These are phyloP conservation scores for Volvariella volvacea DNA, from an alignment of 1,284 basidiomycete species.

Conservation along the genomic window DNA sequence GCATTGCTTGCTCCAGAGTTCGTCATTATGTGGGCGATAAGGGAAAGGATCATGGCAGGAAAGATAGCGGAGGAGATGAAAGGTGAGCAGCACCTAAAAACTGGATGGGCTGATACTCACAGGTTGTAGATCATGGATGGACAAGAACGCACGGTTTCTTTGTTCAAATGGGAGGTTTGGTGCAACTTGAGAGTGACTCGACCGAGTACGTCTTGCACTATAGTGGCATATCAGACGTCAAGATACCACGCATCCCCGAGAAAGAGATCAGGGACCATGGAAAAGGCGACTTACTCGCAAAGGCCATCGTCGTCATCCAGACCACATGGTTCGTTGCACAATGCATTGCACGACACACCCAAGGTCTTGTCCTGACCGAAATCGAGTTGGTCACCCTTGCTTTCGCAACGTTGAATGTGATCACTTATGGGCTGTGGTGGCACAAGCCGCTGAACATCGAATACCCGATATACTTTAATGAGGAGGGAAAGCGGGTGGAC, in stretches of 20 bases:
- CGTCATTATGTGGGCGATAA: constrained; percentile 18
- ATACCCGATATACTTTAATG: constrained; percentile 3
- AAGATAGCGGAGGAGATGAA: constrained; percentile 1
- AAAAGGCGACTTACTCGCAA: constrained; percentile 17
- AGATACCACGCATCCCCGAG: constrained; percentile 22
- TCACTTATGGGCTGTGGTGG: constrained; percentile 20
- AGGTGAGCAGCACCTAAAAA: too few species aligned
- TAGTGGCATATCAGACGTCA: constrained; percentile 11
- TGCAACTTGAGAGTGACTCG: not conserved
- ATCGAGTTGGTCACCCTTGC: constrained; percentile 17
- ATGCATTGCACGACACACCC: constrained; percentile 11
- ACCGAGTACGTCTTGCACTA: too few species aligned
- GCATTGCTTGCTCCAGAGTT: constrained; percentile 20
- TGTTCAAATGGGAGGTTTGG: constrained; percentile 17
- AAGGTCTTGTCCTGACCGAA: constrained; percentile 14
- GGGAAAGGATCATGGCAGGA: constrained; percentile 15
- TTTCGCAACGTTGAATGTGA: constrained; percentile 12
- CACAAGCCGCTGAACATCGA: constrained; percentile 19
- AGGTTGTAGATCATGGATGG: constrained; percentile 8
- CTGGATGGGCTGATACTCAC: too few species aligned
- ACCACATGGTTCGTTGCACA: constrained; percentile 15
- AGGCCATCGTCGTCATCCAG: constrained; percentile 16
- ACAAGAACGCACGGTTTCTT: constrained; percentile 16
- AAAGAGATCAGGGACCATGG: too few species aligned
- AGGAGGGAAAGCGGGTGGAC: too few species aligned